These are phyloP conservation scores for Amaranthus hypochondriacus DNA, from an alignment of 148 eudicot species.

Conservation along the genomic window DNA sequence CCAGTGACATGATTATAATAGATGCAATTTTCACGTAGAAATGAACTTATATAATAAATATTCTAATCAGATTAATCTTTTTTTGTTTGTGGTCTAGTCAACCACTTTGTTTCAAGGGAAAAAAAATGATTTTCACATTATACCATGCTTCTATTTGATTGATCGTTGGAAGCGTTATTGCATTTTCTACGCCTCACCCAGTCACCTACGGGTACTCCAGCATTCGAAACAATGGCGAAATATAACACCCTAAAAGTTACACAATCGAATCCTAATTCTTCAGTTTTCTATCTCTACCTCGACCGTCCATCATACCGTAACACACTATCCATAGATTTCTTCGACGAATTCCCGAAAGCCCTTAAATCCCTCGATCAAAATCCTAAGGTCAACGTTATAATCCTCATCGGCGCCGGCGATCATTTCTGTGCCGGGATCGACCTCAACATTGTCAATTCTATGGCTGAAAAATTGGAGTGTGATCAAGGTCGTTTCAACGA, in stretches of 20 bases:
- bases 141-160: no score
- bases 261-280: slow-evolving; percentile 26
- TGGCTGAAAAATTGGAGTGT: neutral
- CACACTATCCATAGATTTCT: slow-evolving; percentile 66
- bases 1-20: no score
- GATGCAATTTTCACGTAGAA: no score
- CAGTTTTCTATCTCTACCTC: slow-evolving; percentile 42
- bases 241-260: slow-evolving; percentile 49
- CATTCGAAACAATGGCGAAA: slow-evolving; percentile 29
- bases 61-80: no score
- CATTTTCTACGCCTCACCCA: neutral
- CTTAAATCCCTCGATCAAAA: slow-evolving; percentile 58
- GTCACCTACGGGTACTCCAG: neutral
- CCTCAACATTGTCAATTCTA: slow-evolving; percentile 33
- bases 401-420: slow-evolving; percentile 56
- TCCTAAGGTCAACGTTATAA: slow-evolving; percentile 54
- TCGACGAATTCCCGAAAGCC: slow-evolving; percentile 74
- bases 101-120: no score
- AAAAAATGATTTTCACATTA: no score
- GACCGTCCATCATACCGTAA: slow-evolving; percentile 56
- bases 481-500: slow-evolving; percentile 59
- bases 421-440: slow-evolving; percentile 95
- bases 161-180: no score
- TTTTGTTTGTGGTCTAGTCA: no score
- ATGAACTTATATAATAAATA: no score